Evolutionary conservation across 2,329 filamentous ascomycete genomes (phyloP), one percentile per base, ranked within the genome.

Genomic region (Blumeriella jaapii): DNA sequence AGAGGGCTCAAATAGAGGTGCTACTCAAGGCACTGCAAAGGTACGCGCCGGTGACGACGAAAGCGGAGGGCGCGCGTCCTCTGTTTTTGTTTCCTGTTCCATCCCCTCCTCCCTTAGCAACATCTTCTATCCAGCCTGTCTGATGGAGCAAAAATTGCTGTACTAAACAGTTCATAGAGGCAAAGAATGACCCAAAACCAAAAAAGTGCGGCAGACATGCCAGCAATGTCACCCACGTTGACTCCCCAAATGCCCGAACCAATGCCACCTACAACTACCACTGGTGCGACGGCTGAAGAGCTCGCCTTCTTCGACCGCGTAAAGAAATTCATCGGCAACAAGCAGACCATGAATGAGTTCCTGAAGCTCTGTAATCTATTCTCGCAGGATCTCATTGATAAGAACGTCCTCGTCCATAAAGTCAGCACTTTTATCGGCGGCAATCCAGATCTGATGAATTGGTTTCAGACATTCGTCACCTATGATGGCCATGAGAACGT

Each of bases 291-390:
- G 15, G 71, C 78, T 35, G 89, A 96, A 39, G 89, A 96, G 54
- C 69, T 96, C 34, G 77, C 77, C 2, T 96, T 96, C 61, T 98
- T 98, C 51, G 91, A 98, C 42, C 79, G 86, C 6, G 86, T 91
- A 12, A 96, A 95, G 69, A 98, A 98, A 60, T 89, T 81, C 52
- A 84, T 98, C 39, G 78, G 81, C 42, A 96, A 96, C 58, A 82
- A 93, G 57, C 82, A 84, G 37, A 80, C 80, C 2, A 93, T 93
- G 70, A 87, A 83, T 50, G 91, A 98, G 57, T 98, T 98, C 59
- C 62, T 98, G 45, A 98, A 98, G 63, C 74, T 98, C 5, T 91
- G 89, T 65, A 98, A 96, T 49, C 69, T 98, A 18, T 98, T 85
- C 62, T 91, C 82, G 14, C 83, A 93, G 51, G 87, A 93, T 48